Conservation (phyloP, 1,139 yeast species). For the Zygosaccharomyces pseudobailii region DNA sequence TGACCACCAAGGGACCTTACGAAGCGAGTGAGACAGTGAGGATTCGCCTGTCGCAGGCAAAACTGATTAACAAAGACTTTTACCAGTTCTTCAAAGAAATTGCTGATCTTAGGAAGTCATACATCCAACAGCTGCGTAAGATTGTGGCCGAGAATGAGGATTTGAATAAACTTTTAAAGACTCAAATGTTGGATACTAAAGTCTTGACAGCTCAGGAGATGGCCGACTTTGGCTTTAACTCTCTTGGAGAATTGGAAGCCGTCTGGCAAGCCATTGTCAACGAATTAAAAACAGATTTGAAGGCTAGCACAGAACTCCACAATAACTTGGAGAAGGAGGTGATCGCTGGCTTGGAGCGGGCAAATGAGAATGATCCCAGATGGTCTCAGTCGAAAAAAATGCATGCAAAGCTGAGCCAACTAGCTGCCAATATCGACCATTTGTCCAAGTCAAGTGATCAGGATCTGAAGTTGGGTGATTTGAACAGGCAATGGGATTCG, state of each 20-base stretch:
- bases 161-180: constrained; percentile 35
- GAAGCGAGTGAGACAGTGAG: constrained; percentile 47
- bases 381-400: constrained; percentile 42
- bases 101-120: constrained; percentile 44
- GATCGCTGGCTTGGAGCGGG: constrained; percentile 49
- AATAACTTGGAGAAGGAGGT: constrained; percentile 53
- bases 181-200: constrained; percentile 33
- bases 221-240: constrained; percentile 41
- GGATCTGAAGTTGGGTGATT: constrained; percentile 16
- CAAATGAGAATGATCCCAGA: constrained; percentile 50
- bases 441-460: constrained; percentile 28
- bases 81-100: constrained; percentile 54
- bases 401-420: constrained; percentile 39
- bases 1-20: constrained; percentile 43
- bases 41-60: constrained; percentile 44
- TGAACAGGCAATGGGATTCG: constrained; percentile 52
- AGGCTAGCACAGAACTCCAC: constrained; percentile 48
- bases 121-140: constrained; percentile 48
- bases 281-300: constrained; percentile 50
- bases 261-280: constrained; percentile 56
- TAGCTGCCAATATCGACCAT: constrained; percentile 37
- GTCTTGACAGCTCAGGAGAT: constrained; percentile 35
- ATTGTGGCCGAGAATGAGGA: constrained; percentile 44
- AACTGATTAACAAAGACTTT: constrained; percentile 45
- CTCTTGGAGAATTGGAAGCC: constrained; percentile 51